Evolutionary conservation across 257 asterid species (phyloP), one percentile per base, ranked within the genome.

Genomic region (Phtheirospermum japonicum): DNA sequence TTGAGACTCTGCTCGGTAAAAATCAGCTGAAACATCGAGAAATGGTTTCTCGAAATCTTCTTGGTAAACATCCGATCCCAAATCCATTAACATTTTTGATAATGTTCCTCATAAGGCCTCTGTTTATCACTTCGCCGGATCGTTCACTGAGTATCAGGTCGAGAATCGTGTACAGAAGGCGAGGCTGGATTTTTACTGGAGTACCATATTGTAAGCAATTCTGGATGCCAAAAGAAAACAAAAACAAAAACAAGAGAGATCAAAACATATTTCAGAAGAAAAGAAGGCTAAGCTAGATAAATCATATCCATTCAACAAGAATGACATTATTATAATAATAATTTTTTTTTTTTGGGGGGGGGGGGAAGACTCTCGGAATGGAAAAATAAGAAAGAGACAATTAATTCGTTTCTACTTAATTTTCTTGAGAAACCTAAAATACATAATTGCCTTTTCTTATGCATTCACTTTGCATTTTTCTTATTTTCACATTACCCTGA

Each of bases 91-190:
- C 96, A 90, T n/a, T 90, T 76, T 85, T 85, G 64, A 82, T 79
- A 45, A 83, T 76, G 74, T 87, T 87, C 62, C 97, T 82, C 92
- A 85, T 85, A 68, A 90, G 83, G 54, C 96, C 95, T 74, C 97
- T 69, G 72, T 90, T 85, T 65, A 90, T 83, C 33, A 90, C 89
- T 75, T 90, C 96, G 17, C 96, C 95, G 4, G 80, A 77, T 34
- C 96, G 85, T 72, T 90, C 97, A 67, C 67, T 76, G 48, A 48
- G 79, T 67, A 85, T 77, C 63, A 85, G 76, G 60, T 83, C 97
- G 64, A 90, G 90, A 72, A 90, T 82, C 37, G 83, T 82, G 79
- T 80, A 69, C 14, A 75, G 80, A 79, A 90, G 95, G 73, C 93
- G 77, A 1, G 77, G 64, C 75, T 82, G 88, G 67, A 90, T n/a